Evolutionary conservation across 139 green algal genomes (phyloP).

Genomic region (Coelastrella sp.): DNA sequence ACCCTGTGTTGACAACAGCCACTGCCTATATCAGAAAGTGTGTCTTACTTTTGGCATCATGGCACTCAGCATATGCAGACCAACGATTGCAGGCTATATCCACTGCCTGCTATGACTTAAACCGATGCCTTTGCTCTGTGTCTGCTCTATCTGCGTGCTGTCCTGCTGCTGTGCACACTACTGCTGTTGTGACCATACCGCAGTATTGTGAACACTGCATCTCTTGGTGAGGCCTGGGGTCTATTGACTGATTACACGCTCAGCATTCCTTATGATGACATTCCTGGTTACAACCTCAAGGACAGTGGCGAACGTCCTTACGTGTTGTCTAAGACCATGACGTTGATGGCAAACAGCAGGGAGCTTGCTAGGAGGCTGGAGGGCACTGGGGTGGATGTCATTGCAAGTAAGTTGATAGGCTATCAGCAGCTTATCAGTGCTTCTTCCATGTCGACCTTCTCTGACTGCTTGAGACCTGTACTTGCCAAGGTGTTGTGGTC

Average conservation of each 20-base stretch:
- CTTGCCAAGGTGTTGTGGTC: not conserved
- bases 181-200: no score
- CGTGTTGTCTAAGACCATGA: constrained; percentile 32
- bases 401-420: constrained; percentile 41
- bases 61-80: no score
- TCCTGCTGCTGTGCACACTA: not conserved
- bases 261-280: not conserved
- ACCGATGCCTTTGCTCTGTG: no score
- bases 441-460: no score
- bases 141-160: no score
- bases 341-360: not conserved
- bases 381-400: constrained; percentile 40
- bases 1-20: no score
- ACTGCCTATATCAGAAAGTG: no score
- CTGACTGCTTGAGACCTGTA: no score
- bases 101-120: no score
- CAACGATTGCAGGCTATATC: no score
- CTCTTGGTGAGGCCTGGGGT: not conserved
- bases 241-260: not conserved
- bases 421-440: no score
- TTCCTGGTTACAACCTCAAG: not conserved
- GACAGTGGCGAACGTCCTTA: constrained; percentile 26
- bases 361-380: constrained; percentile 33
- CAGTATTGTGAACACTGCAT: constrained; percentile 22
- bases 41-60: no score